Percentiles rank a stretch among this genome's conserved stretches.
Evolutionary conservation across 1,139 yeast genomes (phyloP).

Genomic region (Tardiomyces blankii): DNA sequence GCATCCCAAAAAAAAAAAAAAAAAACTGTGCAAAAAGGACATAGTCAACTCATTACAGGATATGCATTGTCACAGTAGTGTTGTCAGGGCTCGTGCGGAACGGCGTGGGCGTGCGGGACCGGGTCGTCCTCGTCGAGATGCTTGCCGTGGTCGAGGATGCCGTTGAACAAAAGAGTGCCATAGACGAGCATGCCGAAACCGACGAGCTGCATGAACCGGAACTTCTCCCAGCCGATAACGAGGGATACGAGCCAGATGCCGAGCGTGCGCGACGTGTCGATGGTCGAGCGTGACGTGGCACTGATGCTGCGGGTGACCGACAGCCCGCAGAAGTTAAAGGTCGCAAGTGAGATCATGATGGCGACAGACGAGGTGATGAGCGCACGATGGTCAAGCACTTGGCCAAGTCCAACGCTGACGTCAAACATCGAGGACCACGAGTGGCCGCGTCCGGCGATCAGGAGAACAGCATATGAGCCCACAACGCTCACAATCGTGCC

Average conservation of each 20-base stretch:
- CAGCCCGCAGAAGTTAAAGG: conserved; percentile 67
- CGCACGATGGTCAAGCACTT: conserved; percentile 33
- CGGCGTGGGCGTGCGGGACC: background rate
- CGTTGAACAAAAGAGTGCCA: conserved; percentile 70
- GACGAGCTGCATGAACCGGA: conserved; percentile 45
- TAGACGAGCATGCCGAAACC: conserved; percentile 58
- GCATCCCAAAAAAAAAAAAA: too few relatives aligned
- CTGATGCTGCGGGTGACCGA: conserved; percentile 54
- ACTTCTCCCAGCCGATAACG: conserved; percentile 67
- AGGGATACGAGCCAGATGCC: conserved; percentile 72
- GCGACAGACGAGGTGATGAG: conserved; percentile 44
- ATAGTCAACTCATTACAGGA: too few relatives aligned
- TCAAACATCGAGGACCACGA: conserved; percentile 46
- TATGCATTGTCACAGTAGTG: too few relatives aligned
- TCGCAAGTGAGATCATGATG: conserved; percentile 63
- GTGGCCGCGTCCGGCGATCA: conserved; percentile 26
- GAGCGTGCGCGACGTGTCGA: conserved; percentile 68
- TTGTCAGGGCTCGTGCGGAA: background rate
- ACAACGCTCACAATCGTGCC: conserved; percentile 41
- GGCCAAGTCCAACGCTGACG: conserved; percentile 28
- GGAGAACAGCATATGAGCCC: conserved; percentile 34
- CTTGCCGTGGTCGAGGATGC: conserved; percentile 32
- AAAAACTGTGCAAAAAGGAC: too few relatives aligned
- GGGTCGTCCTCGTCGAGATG: background rate
- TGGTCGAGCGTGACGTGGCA: conserved; percentile 72